phyloP scores from a whole-genome alignment of 1,284 basidiomycete genomes.

The Cutaneotrichosporon sp. region DNA sequence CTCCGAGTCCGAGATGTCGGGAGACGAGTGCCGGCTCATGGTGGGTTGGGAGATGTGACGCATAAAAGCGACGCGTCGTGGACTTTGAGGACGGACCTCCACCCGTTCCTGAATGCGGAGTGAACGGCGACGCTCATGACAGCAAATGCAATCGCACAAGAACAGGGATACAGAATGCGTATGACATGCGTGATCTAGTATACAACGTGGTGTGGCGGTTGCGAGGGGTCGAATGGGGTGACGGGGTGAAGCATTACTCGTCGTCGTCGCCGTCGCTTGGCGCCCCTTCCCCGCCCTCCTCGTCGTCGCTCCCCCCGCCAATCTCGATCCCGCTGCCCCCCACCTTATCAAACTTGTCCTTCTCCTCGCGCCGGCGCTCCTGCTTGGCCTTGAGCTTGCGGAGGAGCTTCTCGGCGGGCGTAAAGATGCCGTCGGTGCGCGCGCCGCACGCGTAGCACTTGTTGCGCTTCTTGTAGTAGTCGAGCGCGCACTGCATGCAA shows the following conservation, averaged over 20 bases:
- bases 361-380: conserved; percentile 42
- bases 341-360: conserved; percentile 36
- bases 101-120: conserved; percentile 1
- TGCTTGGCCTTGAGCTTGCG: conserved; percentile 52
- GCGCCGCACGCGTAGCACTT: conserved; percentile 95
- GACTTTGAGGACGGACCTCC: conserved; percentile 3
- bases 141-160: no score
- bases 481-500: conserved; percentile 85
- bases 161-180: no score
- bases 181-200: background rate
- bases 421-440: conserved; percentile 85
- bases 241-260: conserved; percentile 10
- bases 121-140: no score
- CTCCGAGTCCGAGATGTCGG: conserved; percentile 50
- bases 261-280: conserved; percentile 24
- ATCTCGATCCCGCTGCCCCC: conserved; percentile 43
- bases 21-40: conserved; percentile 27
- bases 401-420: conserved; percentile 54
- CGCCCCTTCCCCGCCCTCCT: background rate
- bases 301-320: conserved; percentile 60
- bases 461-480: conserved; percentile 87
- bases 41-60: conserved; percentile 1
- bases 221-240: no score
- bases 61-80: conserved; percentile 2
- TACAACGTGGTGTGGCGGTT: background rate